Percentiles rank a stretch among this genome's conserved stretches.
phyloP scores from a whole-genome alignment of 1,284 basidiomycete genomes.

The Cystobasidiaceae sp. region DNA sequence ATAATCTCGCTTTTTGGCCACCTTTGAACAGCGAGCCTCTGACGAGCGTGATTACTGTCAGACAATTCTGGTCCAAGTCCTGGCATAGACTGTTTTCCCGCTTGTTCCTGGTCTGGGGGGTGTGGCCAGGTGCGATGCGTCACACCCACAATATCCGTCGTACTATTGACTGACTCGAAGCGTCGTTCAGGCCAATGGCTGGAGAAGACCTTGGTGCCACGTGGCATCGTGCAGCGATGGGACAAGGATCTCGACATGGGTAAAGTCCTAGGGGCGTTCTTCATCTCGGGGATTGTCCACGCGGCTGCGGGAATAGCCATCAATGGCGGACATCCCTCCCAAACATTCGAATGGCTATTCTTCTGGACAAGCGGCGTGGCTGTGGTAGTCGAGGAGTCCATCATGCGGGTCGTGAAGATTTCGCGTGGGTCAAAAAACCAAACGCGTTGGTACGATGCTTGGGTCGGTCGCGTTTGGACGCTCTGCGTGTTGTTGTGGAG shows the following conservation, averaged over 20 bases:
- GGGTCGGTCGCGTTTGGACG: slow-evolving; percentile 18
- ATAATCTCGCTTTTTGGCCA: slow-evolving; percentile 31
- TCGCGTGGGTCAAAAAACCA: neutral
- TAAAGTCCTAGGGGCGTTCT: slow-evolving; percentile 23
- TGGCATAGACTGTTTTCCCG: slow-evolving; percentile 27
- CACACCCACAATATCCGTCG: too few species aligned
- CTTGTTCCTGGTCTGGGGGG: slow-evolving; percentile 25
- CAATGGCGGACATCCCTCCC: slow-evolving; percentile 15
- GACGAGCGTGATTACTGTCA: slow-evolving; percentile 13
- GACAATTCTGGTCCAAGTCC: slow-evolving; percentile 30
- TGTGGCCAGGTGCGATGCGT: slow-evolving; percentile 23
- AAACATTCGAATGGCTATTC: slow-evolving; percentile 31
- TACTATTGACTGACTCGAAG: neutral
- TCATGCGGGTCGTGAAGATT: neutral
- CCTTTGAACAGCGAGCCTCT: slow-evolving; percentile 27
- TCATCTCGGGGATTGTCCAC: slow-evolving; percentile 23
- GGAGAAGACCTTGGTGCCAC: neutral
- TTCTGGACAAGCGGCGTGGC: slow-evolving; percentile 21
- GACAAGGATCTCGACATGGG: slow-evolving; percentile 13
- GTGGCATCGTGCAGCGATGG: neutral
- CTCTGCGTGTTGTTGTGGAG: slow-evolving; percentile 20
- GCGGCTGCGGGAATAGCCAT: slow-evolving; percentile 23
- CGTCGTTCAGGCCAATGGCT: slow-evolving; percentile 17
- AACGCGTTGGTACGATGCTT: slow-evolving; percentile 20
- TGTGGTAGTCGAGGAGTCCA: slow-evolving; percentile 12